Base-by-base conservation (phyloP, 108 stramenopile genomes). In the Mayamaea pseudoterrestris region DNA sequence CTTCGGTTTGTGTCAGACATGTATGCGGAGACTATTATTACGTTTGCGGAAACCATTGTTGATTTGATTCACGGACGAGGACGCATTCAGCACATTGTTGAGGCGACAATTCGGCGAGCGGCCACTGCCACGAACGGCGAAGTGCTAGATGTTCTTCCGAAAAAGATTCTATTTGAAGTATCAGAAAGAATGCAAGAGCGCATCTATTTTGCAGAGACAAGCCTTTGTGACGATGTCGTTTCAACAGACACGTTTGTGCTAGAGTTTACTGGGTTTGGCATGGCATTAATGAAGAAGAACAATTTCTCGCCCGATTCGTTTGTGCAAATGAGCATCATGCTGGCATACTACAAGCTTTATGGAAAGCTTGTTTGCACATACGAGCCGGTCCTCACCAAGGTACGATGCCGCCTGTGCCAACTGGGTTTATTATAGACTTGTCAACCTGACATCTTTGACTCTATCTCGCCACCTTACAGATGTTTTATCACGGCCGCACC, bases 401-500 rank as follows among this genome's bases (percentile, higher is more conserved):
- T 48, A n/a, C n/a, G n/a, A n/a, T n/a, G n/a, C n/a, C n/a, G n/a
- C n/a, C n/a, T n/a, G n/a, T n/a, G n/a, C n/a, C n/a, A n/a, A n/a
- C n/a, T n/a, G n/a, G n/a, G n/a, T n/a, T n/a, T n/a, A n/a, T n/a
- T n/a, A n/a, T n/a, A n/a, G n/a, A n/a, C n/a, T n/a, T n/a, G n/a
- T n/a, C n/a, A n/a, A n/a, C n/a, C n/a, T n/a, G n/a, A n/a, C n/a
- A n/a, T n/a, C n/a, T n/a, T n/a, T n/a, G n/a, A n/a, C n/a, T n/a
- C n/a, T n/a, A n/a, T n/a, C n/a, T n/a, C n/a, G n/a, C n/a, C n/a
- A n/a, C n/a, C n/a, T n/a, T n/a, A n/a, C n/a, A n/a, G n/a, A n/a
- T n/a, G 13, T 90, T 83, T 49, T 83, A 78, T 58, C 89, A 90
- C 44, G 89, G 89, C 0, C 72, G 90, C 8, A 91, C 84, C 0